A percentile compares a stretch with the other conserved stretches of the same genome.
Evolutionary conservation across 208 protist genomes (phyloP).

Genomic region (Leishmania tarentolae): DNA sequence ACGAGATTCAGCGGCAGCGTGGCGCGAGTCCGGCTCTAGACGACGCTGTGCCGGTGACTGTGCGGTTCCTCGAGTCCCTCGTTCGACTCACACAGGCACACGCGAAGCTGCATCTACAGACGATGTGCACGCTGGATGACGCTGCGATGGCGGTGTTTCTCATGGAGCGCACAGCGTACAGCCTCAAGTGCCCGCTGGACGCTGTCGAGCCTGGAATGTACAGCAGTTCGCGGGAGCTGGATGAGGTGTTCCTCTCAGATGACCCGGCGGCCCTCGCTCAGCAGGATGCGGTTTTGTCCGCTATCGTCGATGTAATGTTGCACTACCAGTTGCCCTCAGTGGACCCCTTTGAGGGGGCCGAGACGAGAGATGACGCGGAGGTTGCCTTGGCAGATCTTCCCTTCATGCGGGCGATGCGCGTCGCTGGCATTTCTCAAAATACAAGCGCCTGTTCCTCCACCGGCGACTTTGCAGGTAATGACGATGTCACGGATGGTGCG

Average conservation of each 20-base stretch:
- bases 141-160: constrained; percentile 88
- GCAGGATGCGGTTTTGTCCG: constrained; percentile 58
- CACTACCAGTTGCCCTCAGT: constrained; percentile 37
- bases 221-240: constrained; percentile 73
- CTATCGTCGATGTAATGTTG: constrained; percentile 63
- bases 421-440: neutral
- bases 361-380: constrained; percentile 11
- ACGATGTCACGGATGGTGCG: constrained; percentile 1
- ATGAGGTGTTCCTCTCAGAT: constrained; percentile 71
- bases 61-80: constrained; percentile 95
- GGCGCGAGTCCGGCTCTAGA: constrained; percentile 70
- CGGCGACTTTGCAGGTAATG: neutral
- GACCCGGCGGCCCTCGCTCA: constrained; percentile 29
- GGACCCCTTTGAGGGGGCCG: constrained; percentile 12
- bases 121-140: constrained; percentile 74
- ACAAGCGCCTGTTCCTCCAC: neutral
- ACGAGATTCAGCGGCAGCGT: constrained; percentile 74
- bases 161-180: constrained; percentile 86
- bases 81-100: constrained; percentile 95
- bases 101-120: constrained; percentile 92
- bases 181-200: constrained; percentile 81
- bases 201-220: constrained; percentile 60
- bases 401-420: constrained; percentile 35
- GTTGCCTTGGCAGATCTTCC: constrained; percentile 30
- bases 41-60: constrained; percentile 93